Base-by-base conservation (phyloP, 163 green algal genomes). In the Chlorella variabilis region DNA sequence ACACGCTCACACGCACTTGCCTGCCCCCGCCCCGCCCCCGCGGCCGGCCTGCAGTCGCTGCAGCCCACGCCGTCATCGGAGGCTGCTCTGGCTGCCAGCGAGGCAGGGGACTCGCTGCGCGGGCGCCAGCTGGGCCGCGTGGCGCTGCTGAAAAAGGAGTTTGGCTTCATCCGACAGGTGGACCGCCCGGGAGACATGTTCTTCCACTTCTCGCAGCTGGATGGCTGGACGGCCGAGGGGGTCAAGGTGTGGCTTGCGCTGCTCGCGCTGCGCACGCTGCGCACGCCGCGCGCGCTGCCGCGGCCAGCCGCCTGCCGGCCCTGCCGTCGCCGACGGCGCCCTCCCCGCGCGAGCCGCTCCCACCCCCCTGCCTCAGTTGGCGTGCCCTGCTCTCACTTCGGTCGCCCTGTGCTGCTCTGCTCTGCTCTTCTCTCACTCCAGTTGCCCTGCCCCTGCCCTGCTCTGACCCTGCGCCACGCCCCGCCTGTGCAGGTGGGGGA, bases 131-230 rank as follows among this genome's bases (percentile, higher is more conserved):
- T 89, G 39, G 84, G 84, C 20, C 66, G 80, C 49, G 59, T 89
- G 9, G 51, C 63, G 25, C 67, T 84, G 45, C 36, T 87, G 31
- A 89, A 89, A 71, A 89, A 89, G 34, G 85, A 89, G 81, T 89
- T 89, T 84, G 85, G 85, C 13, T 89, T 89, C 62, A 89, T 89
- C 67, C 70, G 75, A 17, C 79, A 80, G 59, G 38, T 83, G 74
- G 75, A 80, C 18, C 58, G 80, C 36, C 61, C 62, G 0, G 68
- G 68, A 0, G 85, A 89, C 69, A 62, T 89, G 42, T 89, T 89
- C 61, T 89, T 89, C 65, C 85, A 89, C 81, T 87, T 89, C 29
- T 83, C 81, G 15, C 34, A 89, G 54, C 74, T 87, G 36, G 54
- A 81, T 27, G 71, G 63, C 42, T 75, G 77, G 54, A 15, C 33